A percentile compares a stretch with the other conserved stretches of the same genome.
Evolutionary conservation across 192 early-diverging fungal species (phyloP).

Genomic region (Entomortierella beljakovae): DNA sequence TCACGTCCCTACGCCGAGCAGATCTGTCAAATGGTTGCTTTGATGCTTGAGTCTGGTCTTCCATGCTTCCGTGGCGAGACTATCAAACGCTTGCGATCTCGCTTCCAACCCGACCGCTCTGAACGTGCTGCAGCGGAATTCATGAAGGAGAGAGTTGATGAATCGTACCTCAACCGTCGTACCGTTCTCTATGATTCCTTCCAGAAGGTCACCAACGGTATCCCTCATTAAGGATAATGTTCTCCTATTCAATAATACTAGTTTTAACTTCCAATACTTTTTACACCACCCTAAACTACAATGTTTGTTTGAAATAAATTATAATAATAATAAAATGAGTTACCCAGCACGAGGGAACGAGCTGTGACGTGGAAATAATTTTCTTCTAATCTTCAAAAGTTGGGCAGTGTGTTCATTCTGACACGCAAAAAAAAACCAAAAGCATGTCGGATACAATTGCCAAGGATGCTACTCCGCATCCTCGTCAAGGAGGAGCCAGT

Average conservation of each 20-base stretch:
- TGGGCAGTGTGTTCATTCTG: no score
- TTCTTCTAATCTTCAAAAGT: no score
- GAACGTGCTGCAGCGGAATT: constrained; percentile 95
- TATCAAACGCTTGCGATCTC: constrained; percentile 80
- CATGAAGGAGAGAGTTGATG: constrained; percentile 90
- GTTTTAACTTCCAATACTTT: not conserved
- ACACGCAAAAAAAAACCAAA: no score
- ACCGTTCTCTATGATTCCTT: constrained; percentile 87
- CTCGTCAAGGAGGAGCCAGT: constrained; percentile 19
- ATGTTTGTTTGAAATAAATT: not conserved
- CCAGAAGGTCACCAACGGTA: constrained; percentile 87
- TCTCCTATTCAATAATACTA: no score
- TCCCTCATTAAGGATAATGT: constrained; percentile 29
- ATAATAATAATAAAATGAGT: no score
- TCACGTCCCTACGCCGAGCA: constrained; percentile 91
- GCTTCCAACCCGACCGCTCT: constrained; percentile 91
- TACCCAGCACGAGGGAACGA: no score
- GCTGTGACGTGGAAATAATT: no score
- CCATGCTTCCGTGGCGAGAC: constrained; percentile 99
- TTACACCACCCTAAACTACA: not conserved
- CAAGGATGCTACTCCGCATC: constrained; percentile 43
- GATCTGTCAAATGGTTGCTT: constrained; percentile 87
- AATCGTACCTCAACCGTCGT: constrained; percentile 94
- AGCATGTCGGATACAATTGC: constrained; percentile 38
- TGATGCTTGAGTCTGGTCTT: constrained; percentile 96